Evolutionary conservation across 345 rosid genomes (phyloP).

Genomic region (Dipteronia sinensis): DNA sequence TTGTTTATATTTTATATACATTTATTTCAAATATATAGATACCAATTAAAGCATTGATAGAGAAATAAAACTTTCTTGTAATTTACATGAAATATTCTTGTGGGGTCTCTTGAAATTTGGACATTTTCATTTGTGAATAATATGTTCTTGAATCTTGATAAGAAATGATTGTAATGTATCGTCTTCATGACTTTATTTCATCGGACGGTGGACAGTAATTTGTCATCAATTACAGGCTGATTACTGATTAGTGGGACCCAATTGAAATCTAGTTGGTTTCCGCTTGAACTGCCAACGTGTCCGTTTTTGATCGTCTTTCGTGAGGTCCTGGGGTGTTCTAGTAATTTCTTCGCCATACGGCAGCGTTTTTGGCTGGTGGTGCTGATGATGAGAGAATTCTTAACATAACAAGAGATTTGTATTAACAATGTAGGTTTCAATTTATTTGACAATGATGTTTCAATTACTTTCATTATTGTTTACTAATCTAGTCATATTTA

Average conservation of each 20-base stretch:
- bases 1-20: too few species aligned
- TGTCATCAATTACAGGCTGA: not conserved
- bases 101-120: not conserved
- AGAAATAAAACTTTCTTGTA: not conserved
- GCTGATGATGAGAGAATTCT: not conserved
- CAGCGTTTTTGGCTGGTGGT: not conserved
- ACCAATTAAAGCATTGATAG: too few species aligned
- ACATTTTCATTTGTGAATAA: not conserved
- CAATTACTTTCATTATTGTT: conserved; percentile 14
- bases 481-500: not conserved
- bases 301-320: not conserved
- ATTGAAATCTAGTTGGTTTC: not conserved
- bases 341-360: not conserved
- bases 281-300: not conserved
- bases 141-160: not conserved
- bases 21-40: too few species aligned
- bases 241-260: not conserved
- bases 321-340: not conserved
- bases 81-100: too few species aligned
- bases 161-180: too few species aligned
- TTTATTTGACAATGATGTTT: conserved; percentile 8
- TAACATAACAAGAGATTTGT: not conserved
- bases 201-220: not conserved
- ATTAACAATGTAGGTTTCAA: not conserved
- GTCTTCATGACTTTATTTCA: not conserved